Conservation (phyloP, 257 asterid species). For the Nyctanthes arbortristis region DNA sequence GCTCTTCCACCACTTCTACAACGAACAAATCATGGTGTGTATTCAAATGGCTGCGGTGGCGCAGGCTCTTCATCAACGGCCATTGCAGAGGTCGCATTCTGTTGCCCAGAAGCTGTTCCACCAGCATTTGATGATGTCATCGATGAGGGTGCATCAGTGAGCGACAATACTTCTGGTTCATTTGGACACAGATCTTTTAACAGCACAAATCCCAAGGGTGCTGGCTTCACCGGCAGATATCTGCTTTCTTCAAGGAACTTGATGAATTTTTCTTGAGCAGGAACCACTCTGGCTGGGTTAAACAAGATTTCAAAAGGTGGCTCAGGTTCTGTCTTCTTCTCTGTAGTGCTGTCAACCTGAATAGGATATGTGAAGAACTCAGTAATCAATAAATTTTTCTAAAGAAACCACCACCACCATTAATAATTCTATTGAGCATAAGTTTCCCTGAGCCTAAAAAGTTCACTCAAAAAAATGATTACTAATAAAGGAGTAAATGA, state of each 20-base stretch:
- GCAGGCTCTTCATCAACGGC: conserved; percentile 93
- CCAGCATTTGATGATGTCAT: conserved; percentile 50
- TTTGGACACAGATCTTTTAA: conserved; percentile 73
- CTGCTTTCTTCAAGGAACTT: conserved; percentile 78
- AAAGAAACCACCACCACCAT: not conserved
- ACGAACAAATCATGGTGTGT: conserved; percentile 43
- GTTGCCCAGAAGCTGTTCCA: conserved; percentile 57
- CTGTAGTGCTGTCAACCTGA: conserved; percentile 66
- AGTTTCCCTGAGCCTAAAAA: no score
- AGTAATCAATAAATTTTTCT: not conserved
- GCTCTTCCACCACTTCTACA: not conserved
- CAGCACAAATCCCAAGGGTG: conserved; percentile 87
- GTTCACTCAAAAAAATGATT: no score
- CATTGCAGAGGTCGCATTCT: conserved; percentile 64
- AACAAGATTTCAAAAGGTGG: conserved; percentile 70
- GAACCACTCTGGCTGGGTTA: conserved; percentile 94
- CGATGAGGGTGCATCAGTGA: conserved; percentile 79
- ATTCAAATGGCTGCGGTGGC: conserved; percentile 90
- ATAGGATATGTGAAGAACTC: not conserved
- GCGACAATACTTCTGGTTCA: conserved; percentile 74
- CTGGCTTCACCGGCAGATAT: conserved; percentile 79
- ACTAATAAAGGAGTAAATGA: no score
- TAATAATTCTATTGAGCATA: no score
- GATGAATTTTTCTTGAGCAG: conserved; percentile 81
- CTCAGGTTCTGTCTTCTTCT: conserved; percentile 80